Base-by-base conservation (phyloP, 331 rosid species). In the Acacia pycnantha region DNA sequence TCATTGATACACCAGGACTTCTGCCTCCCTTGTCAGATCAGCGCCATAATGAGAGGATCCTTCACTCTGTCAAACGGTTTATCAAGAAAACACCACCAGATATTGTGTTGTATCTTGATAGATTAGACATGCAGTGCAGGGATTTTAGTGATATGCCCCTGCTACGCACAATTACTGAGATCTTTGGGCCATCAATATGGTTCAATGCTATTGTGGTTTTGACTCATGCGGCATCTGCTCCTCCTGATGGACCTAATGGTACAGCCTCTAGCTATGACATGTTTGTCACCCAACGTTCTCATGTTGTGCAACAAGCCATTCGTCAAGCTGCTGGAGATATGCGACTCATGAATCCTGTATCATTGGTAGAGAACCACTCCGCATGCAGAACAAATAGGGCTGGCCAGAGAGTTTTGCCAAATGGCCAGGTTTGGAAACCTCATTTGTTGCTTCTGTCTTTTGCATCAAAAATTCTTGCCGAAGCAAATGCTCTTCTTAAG, bases 381-480 rank as follows among this genome's bases (percentile, higher is more conserved):
- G 99, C 98, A 26, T 95, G 99, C 86, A 85, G 99, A 89, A 95
- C 90, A 47, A 91, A 95, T 84, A 88, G 97, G 84, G 93, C 96
- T 65, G 99, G 99, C 72, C 99, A 95, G 86, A 90, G 99, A 85
- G 98, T 95, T 69, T 86, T 95, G 93, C 98, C 99, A 35, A 95
- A 95, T 86, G 99, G 99, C 78, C 99, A 95, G 93, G 97, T 95
- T 82, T 95, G 99, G 99, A 95, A 95, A 74, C 98, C 98, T 79
- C 98, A 95, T 85, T 79, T 95, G 86, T 82, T 95, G 76, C 92
- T 95, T 84, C 89, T 95, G 73, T 95, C 99, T 65, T 93, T 95
- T 92, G 99, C 99, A 5, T 93, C 99, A 37, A 95, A 95, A 86
- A 92, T 95, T 84, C 90, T 95, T 88, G 97, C 94, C 0, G 97